Evolutionary conservation across 495 filamentous ascomycete species (phyloP), one percentile per base, ranked within the genome.

Genomic region (Penicillium coffeae): DNA sequence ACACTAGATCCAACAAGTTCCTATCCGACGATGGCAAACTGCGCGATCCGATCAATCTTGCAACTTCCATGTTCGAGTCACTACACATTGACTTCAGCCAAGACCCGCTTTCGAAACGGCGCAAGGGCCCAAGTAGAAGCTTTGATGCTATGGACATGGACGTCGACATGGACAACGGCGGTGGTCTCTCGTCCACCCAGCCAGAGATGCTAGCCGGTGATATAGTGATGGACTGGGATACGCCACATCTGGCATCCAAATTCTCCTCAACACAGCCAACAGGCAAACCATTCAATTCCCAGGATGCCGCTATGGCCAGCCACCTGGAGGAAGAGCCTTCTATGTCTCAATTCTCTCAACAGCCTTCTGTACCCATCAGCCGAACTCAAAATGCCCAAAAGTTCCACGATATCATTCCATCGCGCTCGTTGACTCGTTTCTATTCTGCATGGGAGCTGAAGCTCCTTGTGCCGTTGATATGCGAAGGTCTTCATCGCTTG

Each of bases 61-160:
- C 93, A 21, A 95, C 93, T 0, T 81, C 86, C 54, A 94, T 99
- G 86, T 86, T 99, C 47, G 88, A 94, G 56, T 84, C 78, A 30
- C 82, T 99, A n/a, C 87, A 82, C 46, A 95, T 99, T 64, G 87
- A 96, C 63, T 91, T 97, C 65, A 83, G 70, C 42, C 81, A 86
- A 45, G 73, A 83, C 45, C 82, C 87, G 10, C 68, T 82, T 8
- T 69, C 77, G 7, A 63, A 56, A 18, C 50, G 55, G 3, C 46
- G 57, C 3, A 60, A 56, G 13, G 59, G 62, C 69, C 76, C 45
- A 70, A 82, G 57, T 59, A 60, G 58, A 45, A 66, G 49, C 42
- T 40, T 59, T 2, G 64, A 65, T 9, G 55, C 56, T 6, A 79
- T 84, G 76, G 83, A 86, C 45, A 58, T 83, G 48, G 78, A 83